These are phyloP conservation scores for Nicotiana paniculata DNA, from an alignment of 257 asterid species.

Conservation along the genomic window DNA sequence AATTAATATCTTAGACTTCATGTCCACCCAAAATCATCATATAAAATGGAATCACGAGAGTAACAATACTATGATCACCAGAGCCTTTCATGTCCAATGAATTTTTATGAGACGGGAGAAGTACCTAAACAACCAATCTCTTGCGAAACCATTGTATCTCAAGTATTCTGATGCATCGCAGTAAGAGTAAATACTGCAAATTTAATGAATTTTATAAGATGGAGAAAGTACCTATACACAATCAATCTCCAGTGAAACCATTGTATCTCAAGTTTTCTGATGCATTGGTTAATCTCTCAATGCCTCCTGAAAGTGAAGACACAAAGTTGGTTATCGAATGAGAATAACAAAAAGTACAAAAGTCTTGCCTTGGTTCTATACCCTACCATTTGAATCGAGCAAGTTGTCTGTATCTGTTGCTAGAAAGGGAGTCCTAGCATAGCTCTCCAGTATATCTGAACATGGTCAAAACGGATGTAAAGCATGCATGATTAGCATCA, in stretches of 20 bases:
- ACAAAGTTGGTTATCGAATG: background rate
- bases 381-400: conserved; percentile 56
- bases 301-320: conserved; percentile 40
- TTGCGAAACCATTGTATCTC: conserved; percentile 40
- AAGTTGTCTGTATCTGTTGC: conserved; percentile 46
- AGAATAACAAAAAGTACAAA: background rate
- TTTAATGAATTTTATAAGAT: background rate
- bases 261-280: conserved; percentile 44
- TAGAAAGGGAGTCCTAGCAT: conserved; percentile 50
- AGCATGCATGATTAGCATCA: background rate
- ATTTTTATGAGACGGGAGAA: background rate
- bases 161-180: conserved; percentile 36
- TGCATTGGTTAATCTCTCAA: conserved; percentile 47
- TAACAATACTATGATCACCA: background rate
- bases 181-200: background rate
- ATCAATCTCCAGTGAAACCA: conserved; percentile 47
- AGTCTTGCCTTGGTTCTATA: conserved; percentile 11
- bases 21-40: background rate
- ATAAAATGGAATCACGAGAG: background rate
- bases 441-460: conserved; percentile 59
- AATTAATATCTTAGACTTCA: background rate
- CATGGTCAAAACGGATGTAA: conserved; percentile 13
- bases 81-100: background rate
- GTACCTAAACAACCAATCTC: conserved; percentile 30
- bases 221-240: conserved; percentile 10